Conservation (phyloP, 768 basidiomycete genomes). For the Rhodocollybia butyracea region DNA sequence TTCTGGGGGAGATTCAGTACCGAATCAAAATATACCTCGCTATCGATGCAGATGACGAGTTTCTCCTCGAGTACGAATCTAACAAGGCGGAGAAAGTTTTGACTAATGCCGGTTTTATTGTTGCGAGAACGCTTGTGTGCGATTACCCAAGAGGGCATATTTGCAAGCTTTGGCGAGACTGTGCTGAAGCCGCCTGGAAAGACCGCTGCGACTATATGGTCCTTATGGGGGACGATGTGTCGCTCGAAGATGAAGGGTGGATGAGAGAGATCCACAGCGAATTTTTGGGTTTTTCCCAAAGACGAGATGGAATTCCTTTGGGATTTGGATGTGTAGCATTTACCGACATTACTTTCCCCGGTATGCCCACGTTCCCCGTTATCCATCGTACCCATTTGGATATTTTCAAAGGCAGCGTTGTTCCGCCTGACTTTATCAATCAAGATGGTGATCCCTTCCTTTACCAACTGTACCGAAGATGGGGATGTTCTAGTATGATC, state of each 20-base stretch:
- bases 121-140: conserved; percentile 35
- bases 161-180: conserved; percentile 52
- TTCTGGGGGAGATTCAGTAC: conserved; percentile 28
- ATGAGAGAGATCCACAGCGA: conserved; percentile 36
- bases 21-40: conserved; percentile 46
- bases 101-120: conserved; percentile 29
- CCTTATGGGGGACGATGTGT: conserved; percentile 55
- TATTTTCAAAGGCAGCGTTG: conserved; percentile 46
- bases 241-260: conserved; percentile 51
- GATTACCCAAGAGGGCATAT: conserved; percentile 42
- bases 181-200: conserved; percentile 43
- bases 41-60: conserved; percentile 47
- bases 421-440: conserved; percentile 52
- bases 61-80: conserved; percentile 25
- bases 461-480: conserved; percentile 59
- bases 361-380: conserved; percentile 62
- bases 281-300: conserved; percentile 32
- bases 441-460: conserved; percentile 60
- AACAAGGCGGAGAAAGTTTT: conserved; percentile 37
- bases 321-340: conserved; percentile 60
- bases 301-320: conserved; percentile 25
- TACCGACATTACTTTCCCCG: conserved; percentile 51
- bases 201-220: conserved; percentile 49
- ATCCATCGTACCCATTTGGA: conserved; percentile 54
- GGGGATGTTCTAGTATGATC: conserved; percentile 47